Evolutionary conservation across 345 rosid genomes (phyloP), one percentile per base, ranked within the genome.

Genomic region (Salix exigua): DNA sequence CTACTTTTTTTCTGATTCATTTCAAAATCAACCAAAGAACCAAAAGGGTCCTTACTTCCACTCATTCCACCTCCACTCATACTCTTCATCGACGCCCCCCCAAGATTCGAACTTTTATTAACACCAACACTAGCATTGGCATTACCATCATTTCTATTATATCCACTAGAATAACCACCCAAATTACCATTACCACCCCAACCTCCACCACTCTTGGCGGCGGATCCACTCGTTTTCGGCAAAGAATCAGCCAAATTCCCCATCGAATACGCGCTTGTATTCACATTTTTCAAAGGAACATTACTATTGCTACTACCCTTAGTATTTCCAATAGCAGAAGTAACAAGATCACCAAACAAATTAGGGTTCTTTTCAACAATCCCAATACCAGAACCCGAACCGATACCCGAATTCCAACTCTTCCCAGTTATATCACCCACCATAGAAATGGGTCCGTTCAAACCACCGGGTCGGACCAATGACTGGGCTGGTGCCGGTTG

Each of bases 381-480:
- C 78, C 97, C 98, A 48, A 89, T 77, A 70, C 89, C 88, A 1
- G 94, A 83, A 70, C 89, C 88, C 2, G 94, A 83, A 70, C 42
- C 38, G 35, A 85, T 75, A 5, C 78, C 81, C 6, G 89, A 83
- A 9, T 80, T 66, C 99, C 98, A 96, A 71, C 88, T 93, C 88
- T 89, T 96, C 40, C 99, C 99, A 60, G 68, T 88, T 70, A 95
- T 95, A 83, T 95, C 99, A 0, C 97, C 99, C 19, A 85, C 92
- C 97, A 93, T 93, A 5, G 99, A 89, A 74, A 84, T 74, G 48
- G 97, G 94, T 19, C 90, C 90, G 31, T 75, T 84, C 5, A 77
- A 50, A 77, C 85, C 53, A 87, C 63, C 89, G 1, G 88, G 38
- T 53, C 83, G 79, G 18, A 76, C 50, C 50, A 44, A 65, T 62